Conservation (phyloP, 257 asterid genomes). For the Schizonepeta tenuifolia region DNA sequence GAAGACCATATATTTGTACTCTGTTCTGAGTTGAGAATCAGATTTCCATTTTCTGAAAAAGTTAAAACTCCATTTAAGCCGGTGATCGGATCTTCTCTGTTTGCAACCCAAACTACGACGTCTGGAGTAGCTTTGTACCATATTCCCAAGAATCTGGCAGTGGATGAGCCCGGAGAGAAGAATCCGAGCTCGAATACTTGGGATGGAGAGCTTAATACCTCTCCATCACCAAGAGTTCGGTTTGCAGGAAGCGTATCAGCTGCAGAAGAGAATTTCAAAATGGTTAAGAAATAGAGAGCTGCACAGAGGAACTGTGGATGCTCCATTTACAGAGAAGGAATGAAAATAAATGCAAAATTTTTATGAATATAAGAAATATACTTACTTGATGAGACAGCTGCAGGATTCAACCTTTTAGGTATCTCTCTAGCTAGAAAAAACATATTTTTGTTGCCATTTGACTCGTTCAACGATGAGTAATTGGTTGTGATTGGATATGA, state of each 20-base stretch:
- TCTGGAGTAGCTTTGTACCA: slow-evolving; percentile 34
- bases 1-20: slow-evolving; percentile 16
- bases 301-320: slow-evolving; percentile 15
- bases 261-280: not conserved
- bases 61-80: slow-evolving; percentile 14
- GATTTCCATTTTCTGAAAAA: slow-evolving; percentile 11
- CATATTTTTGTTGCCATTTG: not conserved
- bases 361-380: not conserved
- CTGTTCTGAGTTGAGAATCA: slow-evolving; percentile 5
- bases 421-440: not conserved
- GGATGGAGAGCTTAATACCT: slow-evolving; percentile 15
- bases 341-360: not conserved
- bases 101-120: slow-evolving; percentile 34
- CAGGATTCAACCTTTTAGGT: slow-evolving; percentile 3
- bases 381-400: not conserved
- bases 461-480: not conserved
- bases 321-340: slow-evolving; percentile 1
- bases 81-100: slow-evolving; percentile 17
- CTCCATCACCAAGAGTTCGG: slow-evolving; percentile 29
- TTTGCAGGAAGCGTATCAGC: slow-evolving; percentile 11
- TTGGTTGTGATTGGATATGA: not conserved
- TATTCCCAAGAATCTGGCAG: slow-evolving; percentile 22
- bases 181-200: slow-evolving; percentile 30
- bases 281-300: slow-evolving; percentile 6
- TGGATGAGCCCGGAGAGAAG: slow-evolving; percentile 32